Percentiles rank a stretch among this genome's conserved stretches.
phyloP scores from a whole-genome alignment of 768 basidiomycete species.

The Tulasnella sp. region DNA sequence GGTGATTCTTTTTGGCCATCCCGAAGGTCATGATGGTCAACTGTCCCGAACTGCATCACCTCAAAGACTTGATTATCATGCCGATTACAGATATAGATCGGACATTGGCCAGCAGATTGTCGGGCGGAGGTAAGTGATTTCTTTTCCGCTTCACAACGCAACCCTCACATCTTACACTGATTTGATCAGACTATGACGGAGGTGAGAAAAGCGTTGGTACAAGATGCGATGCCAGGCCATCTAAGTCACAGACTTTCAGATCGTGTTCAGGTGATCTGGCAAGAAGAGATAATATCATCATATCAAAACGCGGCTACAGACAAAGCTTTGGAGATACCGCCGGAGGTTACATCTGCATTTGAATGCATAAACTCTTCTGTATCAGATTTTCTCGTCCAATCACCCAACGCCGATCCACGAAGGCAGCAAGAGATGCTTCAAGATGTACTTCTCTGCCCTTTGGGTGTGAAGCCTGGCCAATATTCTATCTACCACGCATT shows the following conservation, averaged over 20 bases:
- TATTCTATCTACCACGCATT: background rate
- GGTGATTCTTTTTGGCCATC: background rate
- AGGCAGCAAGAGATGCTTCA: background rate
- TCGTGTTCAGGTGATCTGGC: background rate
- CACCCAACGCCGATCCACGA: too few relatives aligned
- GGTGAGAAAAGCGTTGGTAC: background rate
- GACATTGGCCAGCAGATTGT: background rate
- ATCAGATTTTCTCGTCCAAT: background rate
- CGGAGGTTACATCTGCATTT: background rate
- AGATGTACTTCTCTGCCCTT: background rate
- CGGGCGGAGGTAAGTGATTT: background rate
- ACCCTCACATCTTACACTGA: too few relatives aligned
- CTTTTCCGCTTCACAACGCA: too few relatives aligned
- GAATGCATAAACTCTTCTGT: background rate
- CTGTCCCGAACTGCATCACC: background rate
- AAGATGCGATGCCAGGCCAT: too few relatives aligned
- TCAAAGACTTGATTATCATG: background rate
- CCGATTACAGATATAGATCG: background rate
- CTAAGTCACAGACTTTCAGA: too few relatives aligned
- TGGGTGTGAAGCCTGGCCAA: background rate
- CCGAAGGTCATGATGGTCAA: background rate
- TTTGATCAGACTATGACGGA: constrained; percentile 1
- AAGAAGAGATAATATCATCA: background rate
- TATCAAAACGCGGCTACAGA: background rate
- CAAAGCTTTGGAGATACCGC: background rate